Evolutionary conservation across 495 filamentous ascomycete species (phyloP).

Genomic region (Amphirosellinia nigrospora): DNA sequence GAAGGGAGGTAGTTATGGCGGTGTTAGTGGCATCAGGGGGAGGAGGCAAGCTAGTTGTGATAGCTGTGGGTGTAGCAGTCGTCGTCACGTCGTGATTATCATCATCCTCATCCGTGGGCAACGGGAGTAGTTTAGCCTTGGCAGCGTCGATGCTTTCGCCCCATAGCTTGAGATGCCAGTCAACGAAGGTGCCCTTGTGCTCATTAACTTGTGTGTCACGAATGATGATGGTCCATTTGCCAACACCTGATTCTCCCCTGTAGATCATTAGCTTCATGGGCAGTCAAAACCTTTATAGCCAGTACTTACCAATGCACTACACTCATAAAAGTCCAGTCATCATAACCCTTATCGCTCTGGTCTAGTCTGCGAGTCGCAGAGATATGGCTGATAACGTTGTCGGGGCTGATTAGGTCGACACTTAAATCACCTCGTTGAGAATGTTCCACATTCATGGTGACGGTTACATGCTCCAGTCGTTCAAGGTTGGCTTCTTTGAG

Average conservation of each 20-base stretch:
- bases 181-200: slow-evolving; percentile 75
- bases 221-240: slow-evolving; percentile 88
- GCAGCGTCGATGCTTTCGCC: slow-evolving; percentile 80
- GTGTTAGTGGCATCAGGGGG: slow-evolving; percentile 36
- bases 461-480: slow-evolving; percentile 88
- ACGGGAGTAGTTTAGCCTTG: slow-evolving; percentile 73
- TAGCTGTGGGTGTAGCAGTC: slow-evolving; percentile 48
- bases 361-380: slow-evolving; percentile 74
- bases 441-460: slow-evolving; percentile 96
- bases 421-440: slow-evolving; percentile 86
- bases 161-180: slow-evolving; percentile 96
- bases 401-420: slow-evolving; percentile 87
- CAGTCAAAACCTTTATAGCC: slow-evolving; percentile 27
- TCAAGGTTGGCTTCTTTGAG: slow-evolving; percentile 82
- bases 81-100: slow-evolving; percentile 69
- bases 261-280: slow-evolving; percentile 29
- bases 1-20: slow-evolving; percentile 49
- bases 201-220: slow-evolving; percentile 85
- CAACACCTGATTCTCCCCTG: slow-evolving; percentile 88
- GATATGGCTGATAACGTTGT: slow-evolving; percentile 81
- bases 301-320: slow-evolving; percentile 87
- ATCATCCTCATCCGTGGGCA: slow-evolving; percentile 86
- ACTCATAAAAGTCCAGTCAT: slow-evolving; percentile 98
- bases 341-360: slow-evolving; percentile 70
- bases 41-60: slow-evolving; percentile 48